A percentile compares a stretch with the other conserved stretches of the same genome.
Evolutionary conservation across 768 basidiomycete genomes (phyloP).

Genomic region (Russula foetens): DNA sequence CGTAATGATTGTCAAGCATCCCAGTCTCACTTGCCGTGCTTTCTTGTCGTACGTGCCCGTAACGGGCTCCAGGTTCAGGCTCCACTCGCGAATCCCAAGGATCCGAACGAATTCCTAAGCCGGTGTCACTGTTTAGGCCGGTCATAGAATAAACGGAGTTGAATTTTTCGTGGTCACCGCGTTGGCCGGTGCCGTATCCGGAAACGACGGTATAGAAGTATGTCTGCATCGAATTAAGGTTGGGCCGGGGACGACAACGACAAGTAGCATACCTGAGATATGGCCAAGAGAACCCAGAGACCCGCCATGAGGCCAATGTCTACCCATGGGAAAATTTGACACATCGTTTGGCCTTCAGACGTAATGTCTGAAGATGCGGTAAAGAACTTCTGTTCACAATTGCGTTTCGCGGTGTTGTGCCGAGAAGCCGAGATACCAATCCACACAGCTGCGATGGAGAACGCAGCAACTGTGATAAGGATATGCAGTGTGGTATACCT

Average conservation of each 20-base stretch:
- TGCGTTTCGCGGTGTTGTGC: slow-evolving; percentile 61
- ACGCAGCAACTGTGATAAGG: slow-evolving; percentile 46
- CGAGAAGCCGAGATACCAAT: slow-evolving; percentile 70
- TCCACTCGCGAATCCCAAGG: slow-evolving; percentile 58
- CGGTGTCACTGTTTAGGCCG: slow-evolving; percentile 49
- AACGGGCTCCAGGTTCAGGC: slow-evolving; percentile 1
- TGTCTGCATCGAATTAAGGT: slow-evolving; percentile 32
- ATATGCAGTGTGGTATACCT: slow-evolving; percentile 64
- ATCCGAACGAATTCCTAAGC: slow-evolving; percentile 54
- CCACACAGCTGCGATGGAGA: slow-evolving; percentile 76
- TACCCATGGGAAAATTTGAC: slow-evolving; percentile 88
- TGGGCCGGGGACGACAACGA: slow-evolving; percentile 26
- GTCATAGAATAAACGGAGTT: slow-evolving; percentile 59
- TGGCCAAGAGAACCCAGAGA: slow-evolving; percentile 74
- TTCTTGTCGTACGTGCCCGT: slow-evolving; percentile 12
- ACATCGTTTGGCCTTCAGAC: slow-evolving; percentile 61
- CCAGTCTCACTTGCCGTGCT: slow-evolving; percentile 16
- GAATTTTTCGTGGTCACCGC: slow-evolving; percentile 74
- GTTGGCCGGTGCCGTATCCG: slow-evolving; percentile 67
- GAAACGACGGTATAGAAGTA: slow-evolving; percentile 42
- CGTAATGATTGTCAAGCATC: slow-evolving; percentile 9
- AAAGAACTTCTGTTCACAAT: slow-evolving; percentile 59
- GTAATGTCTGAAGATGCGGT: slow-evolving; percentile 28
- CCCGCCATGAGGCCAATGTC: slow-evolving; percentile 88
- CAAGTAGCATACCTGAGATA: slow-evolving; percentile 61